Evolutionary conservation across 768 basidiomycete species (phyloP), one percentile per base, ranked within the genome.

Genomic region (Dictyophora rubrovolvata): DNA sequence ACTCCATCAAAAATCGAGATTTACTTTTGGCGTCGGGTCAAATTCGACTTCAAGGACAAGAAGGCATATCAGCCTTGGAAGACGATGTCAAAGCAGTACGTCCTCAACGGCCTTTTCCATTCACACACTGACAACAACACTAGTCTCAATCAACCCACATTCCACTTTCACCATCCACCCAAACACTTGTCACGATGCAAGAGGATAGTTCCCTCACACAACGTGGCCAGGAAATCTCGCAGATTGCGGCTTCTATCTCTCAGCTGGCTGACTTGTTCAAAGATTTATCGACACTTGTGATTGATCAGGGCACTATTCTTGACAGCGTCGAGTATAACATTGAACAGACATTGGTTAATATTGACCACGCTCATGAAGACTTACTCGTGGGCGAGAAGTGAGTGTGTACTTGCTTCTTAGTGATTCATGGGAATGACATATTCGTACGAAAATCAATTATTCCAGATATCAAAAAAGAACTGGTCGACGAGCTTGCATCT

Each of bases 281-380:
- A 66, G 96, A 99, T 69, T 77, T 99, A 50, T 89, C 88, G 14
- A 80, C 80, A 36, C 82, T 99, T 57, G 92, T 99, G 60, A 97
- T 98, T 63, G 96, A 98, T 72, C 96, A 99, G 68, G 96, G 96
- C 28, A 97, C 95, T 28, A 80, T 99, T 34, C 79, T 98, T 57
- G 96, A 98, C 72, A 93, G 91, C 37, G 81, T 98, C 58, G 96
- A 99, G 72, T 99, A 92, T 73, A 99, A 99, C 69, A 89, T 99
- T 55, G 93, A 97, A 70, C 86, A 89, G 70, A 90, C 94, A 5
- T 87, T 87, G 17, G 80, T 81, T 34, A 83, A 91, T 54, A 79
- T 94, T 69, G 72, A 84, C 57, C 89, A 89, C 49, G 92, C 93
- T 20, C 93, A 88, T 37, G 81, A 83, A 66, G 93, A 96, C 64